Base-by-base conservation (phyloP, 202 grass and related monocot genomes). In the Alloteropsis angusta region DNA sequence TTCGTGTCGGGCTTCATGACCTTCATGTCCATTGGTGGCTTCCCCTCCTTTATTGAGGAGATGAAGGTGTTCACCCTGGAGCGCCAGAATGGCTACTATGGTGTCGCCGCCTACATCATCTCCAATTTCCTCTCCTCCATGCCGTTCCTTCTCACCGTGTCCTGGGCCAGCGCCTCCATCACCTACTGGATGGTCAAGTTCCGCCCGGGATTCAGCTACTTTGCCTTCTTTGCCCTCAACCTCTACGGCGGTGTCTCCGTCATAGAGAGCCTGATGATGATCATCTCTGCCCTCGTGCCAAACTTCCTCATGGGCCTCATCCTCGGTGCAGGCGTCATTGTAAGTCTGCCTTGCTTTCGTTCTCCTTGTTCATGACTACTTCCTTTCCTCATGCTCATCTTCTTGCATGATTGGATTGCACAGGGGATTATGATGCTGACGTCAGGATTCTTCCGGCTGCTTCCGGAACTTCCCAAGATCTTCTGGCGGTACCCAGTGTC, bases 381-480 rank as follows among this genome's bases (percentile, higher is more conserved):
- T 4, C 13, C 5, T 59, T 8, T 4, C 36, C 39, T 59, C 7
- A 9, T 1, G 1, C 38, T 60, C 35, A 49, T 72, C 45, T 34
- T 48, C 9, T 35, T 35, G 34, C 15, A 21, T 71, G 30, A 18
- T 37, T 34, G 36, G 34, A 35, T 35, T 35, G 34, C 43, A 17
- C 72, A 99, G 96, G 96, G 96, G 77, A 96, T 99, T 79, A 99
- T 99, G 96, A 99, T 99, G 96, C 71, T 99, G 76, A 92, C 93
- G 0, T 88, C 96, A 35, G 96, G 96, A 64, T 99, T 93, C 73
- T 99, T 99, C 57, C 84, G 96, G 45, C 65, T 95, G 58, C 92
- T 99, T 64, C 92, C 92, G 0, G 96, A 99, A 38, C 92, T 99
- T 80, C 96, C 96, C 2, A 99, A 93, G 80, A 85, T 85, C 28